Percentiles rank a stretch among this genome's conserved stretches.
phyloP scores from a whole-genome alignment of 225 moss, liverwort and hornwort species.

The Asterella californica region DNA sequence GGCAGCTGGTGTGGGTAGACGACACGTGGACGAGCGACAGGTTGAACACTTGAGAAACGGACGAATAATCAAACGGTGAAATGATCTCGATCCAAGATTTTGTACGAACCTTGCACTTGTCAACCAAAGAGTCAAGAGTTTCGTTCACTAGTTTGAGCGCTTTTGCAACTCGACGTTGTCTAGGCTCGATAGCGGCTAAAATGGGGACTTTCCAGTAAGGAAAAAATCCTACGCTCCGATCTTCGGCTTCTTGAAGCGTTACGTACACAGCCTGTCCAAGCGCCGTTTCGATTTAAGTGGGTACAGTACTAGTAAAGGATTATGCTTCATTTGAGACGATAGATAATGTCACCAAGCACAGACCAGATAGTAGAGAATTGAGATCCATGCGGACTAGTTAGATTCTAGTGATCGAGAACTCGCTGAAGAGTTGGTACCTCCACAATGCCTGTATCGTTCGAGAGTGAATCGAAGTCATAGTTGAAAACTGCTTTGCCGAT shows the following conservation, averaged over 20 bases:
- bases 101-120: constrained; percentile 60
- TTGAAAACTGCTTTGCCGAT: constrained; percentile 94
- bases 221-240: constrained; percentile 63
- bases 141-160: constrained; percentile 69
- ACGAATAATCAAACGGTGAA: neutral
- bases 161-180: constrained; percentile 63
- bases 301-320: neutral
- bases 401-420: neutral
- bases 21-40: neutral
- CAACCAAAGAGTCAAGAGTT: constrained; percentile 62
- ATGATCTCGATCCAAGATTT: neutral
- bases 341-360: neutral
- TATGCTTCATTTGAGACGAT: neutral
- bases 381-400: no score
- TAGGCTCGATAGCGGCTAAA: constrained; percentile 66
- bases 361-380: neutral
- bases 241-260: constrained; percentile 71
- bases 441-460: constrained; percentile 80
- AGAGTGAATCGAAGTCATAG: constrained; percentile 82
- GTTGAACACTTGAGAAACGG: no score
- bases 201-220: constrained; percentile 85
- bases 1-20: neutral
- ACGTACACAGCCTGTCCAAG: constrained; percentile 66
- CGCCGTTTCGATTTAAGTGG: neutral
- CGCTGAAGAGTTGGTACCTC: constrained; percentile 39